Evolutionary conservation across 768 basidiomycete genomes (phyloP), one percentile per base, ranked within the genome.

Genomic region (Phlegmacium glaucopus): DNA sequence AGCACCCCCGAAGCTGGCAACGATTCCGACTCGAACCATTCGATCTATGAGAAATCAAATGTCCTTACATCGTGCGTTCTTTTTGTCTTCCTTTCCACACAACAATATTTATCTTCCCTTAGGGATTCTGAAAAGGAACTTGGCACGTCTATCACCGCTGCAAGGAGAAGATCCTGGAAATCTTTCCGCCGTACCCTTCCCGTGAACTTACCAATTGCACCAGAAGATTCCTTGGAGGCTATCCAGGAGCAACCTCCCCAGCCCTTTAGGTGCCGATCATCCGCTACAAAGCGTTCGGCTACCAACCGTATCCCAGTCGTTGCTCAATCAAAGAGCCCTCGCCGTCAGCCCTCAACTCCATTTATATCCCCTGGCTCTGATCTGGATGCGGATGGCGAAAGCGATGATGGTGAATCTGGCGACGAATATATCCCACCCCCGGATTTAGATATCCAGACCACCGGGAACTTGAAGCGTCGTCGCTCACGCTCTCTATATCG

Each of bases 371-470:
- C 15, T n/a, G 39, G 36, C n/a, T 35, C 39, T 27, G 48, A 65
- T 28, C 18, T 18, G 13, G 69, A 71, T 18, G 61, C 48, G 6
- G 61, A 70, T 47, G 60, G 59, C 25, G 66, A 74, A 37, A 67
- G 68, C 50, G 68, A 70, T n/a, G 68, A 61, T 8, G 64, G 70
- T 47, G 68, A 58, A 11, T 27, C 38, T 46, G 75, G 75, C 49
- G 74, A 75, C 41, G 73, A 77, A 49, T 77, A 79, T 49, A 16
- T 70, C 22, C 74, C 78, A 4, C 68, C 72, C 2, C 63, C 70
- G 30, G 45, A 48, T 22, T 22, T 22, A 22, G 22, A 22, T 5
- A 5, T 22, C 22, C 22, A 22, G 29, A 51, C 65, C 34, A 60
- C 49, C 41, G 58, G 63, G n/a, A 57, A 60, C 7, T 22, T 22